Evolutionary conservation across 352 stramenopile genomes (phyloP), one percentile per base, ranked within the genome.

Genomic region (Pythium sp.): DNA sequence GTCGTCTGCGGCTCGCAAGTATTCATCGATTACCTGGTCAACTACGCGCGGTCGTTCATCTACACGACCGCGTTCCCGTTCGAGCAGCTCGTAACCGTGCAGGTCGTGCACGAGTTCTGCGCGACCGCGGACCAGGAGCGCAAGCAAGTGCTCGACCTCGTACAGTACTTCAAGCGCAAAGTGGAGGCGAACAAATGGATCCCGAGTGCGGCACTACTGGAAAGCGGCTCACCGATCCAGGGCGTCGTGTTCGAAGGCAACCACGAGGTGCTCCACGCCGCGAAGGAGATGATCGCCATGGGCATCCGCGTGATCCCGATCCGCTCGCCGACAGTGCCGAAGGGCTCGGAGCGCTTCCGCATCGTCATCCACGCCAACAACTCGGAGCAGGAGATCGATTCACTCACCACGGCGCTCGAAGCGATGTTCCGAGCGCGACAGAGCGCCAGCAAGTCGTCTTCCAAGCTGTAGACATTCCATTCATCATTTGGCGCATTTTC

Each of bases 21-120:
- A 41, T 70, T 99, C 46, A 93, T 96, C 65, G 84, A 97, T 54
- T 99, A 98, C 76, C 76, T 99, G 24, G 82, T 98, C 62, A 99
- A 99, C 82, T 99, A 99, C 79, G 96, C 92, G 53, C 83, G 96
- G 54, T 97, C 97, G 32, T 98, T 99, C 76, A 95, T 99, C 68
- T 99, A 99, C 84, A 98, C 94, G 26, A 99, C 97, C 18, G 88
- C 96, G 34, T 84, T 98, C 20, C 92, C 96, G 5, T 83, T 94
- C 24, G 88, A 98, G 75, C 92, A 97, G 67, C 82, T 99, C 58
- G 81, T 96, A 26, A 84, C 83, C 2, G 97, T 99, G 55, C 76
- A 89, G 62, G 89, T 90, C 65, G 86, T 89, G 4, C 97, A 99
- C 69, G 82, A 97, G 60, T 91, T 90, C 55, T 94, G 98, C 71